A percentile compares a stretch with the other conserved stretches of the same genome.
Evolutionary conservation across 305 asterid genomes (phyloP).

Genomic region (Fraxinus albicans): DNA sequence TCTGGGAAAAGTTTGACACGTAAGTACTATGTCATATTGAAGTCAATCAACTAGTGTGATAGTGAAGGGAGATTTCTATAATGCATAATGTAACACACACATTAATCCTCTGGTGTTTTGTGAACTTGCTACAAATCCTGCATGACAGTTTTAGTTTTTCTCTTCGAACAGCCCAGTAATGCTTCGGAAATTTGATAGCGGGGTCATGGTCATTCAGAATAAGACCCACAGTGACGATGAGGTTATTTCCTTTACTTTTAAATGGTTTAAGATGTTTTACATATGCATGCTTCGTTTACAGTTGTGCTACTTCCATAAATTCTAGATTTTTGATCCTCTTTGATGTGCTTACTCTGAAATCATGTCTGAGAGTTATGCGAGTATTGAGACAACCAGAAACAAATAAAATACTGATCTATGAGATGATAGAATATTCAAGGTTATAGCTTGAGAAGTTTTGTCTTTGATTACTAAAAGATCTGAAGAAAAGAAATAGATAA

Average conservation of each 20-base stretch:
- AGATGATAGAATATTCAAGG: not conserved
- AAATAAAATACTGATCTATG: not conserved
- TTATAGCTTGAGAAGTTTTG: conserved; percentile 12
- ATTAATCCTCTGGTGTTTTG: conserved; percentile 17
- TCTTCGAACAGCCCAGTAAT: conserved; percentile 61
- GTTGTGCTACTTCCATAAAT: not conserved
- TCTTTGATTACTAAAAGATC: conserved; percentile 15
- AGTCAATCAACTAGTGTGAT: conserved; percentile 14
- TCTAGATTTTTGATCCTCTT: not conserved
- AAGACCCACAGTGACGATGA: conserved; percentile 87
- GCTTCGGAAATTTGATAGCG: conserved; percentile 96
- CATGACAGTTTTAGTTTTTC: conserved; percentile 13
- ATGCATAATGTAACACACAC: not conserved
- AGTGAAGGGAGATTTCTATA: conserved; percentile 8
- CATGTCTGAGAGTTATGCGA: not conserved
- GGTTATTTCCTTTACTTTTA: conserved; percentile 40
- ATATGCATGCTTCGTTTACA: not conserved
- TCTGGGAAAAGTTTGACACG: conserved; percentile 96
- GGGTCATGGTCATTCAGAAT: conserved; percentile 92
- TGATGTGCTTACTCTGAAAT: not conserved
- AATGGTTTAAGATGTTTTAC: conserved; percentile 11
- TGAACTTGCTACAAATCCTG: conserved; percentile 2
- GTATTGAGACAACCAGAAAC: conserved; percentile 11
- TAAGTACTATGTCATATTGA: conserved; percentile 38
- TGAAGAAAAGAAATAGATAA: conserved; percentile 4